Conservation (phyloP, 2,329 filamentous ascomycete species). For the Colletotrichum sp. region DNA sequence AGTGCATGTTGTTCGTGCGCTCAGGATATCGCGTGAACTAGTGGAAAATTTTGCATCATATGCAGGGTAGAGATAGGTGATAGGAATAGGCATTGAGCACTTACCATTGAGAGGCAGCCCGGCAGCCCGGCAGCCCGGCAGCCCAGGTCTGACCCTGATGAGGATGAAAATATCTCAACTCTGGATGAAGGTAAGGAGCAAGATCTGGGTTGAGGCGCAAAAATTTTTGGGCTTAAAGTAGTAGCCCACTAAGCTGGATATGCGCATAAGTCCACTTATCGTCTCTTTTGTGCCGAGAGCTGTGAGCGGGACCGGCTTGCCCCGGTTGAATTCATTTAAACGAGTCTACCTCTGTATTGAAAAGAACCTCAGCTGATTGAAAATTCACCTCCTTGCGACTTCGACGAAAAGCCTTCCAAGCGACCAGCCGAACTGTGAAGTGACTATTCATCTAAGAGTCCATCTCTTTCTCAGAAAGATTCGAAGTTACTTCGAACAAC, state of each 20-base stretch:
- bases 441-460: not conserved
- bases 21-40: conserved; percentile 66
- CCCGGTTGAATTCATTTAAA: not conserved
- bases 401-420: not conserved
- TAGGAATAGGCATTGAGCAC: conserved; percentile 4
- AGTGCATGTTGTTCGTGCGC: conserved; percentile 75
- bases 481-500: not conserved
- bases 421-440: not conserved
- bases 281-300: not conserved
- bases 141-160: not conserved
- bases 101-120: conserved; percentile 23
- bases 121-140: no score
- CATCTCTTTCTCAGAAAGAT: not conserved
- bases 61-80: conserved; percentile 11
- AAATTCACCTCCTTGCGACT: not conserved
- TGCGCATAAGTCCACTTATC: not conserved
- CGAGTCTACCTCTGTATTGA: not conserved
- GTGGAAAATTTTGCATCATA: conserved; percentile 62
- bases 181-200: not conserved
- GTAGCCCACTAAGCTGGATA: not conserved
- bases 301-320: not conserved
- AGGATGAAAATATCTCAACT: not conserved
- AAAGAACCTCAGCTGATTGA: not conserved
- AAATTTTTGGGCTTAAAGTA: conserved; percentile 25
- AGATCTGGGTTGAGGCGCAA: not conserved